Evolutionary conservation across 306 rosid species (phyloP).

Genomic region (Potentilla sterilis): DNA sequence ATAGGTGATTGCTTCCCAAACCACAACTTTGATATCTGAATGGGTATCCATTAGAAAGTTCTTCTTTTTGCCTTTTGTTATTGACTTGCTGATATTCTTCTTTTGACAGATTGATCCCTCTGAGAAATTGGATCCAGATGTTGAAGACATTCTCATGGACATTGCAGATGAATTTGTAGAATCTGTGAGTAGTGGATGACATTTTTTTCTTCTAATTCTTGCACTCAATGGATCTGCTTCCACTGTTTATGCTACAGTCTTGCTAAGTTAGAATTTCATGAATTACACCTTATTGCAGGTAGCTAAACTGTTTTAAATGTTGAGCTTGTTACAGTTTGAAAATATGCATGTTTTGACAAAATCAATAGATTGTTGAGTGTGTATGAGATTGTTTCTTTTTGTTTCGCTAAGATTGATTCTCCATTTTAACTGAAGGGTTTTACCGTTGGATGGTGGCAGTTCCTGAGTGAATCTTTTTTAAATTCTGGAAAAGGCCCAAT

Average conservation of each 20-base stretch:
- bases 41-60: conserved; percentile 8
- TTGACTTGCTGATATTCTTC: conserved; percentile 10
- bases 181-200: conserved; percentile 57
- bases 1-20: neutral
- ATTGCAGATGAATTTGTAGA: conserved; percentile 94
- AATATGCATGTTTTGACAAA: neutral
- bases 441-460: neutral
- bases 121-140: conserved; percentile 85
- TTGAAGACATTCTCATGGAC: conserved; percentile 83
- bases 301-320: neutral
- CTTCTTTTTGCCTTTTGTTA: neutral
- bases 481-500: neutral
- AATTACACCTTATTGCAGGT: neutral
- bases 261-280: neutral
- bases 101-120: conserved; percentile 75
- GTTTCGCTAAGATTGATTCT: neutral
- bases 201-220: conserved; percentile 1
- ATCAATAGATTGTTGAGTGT: neutral
- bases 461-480: neutral
- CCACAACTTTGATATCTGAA: neutral
- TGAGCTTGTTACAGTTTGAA: neutral
- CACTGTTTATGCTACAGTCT: neutral
- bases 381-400: neutral
- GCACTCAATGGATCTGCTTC: conserved; percentile 4
- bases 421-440: neutral